Evolutionary conservation across 2,329 filamentous ascomycete genomes (phyloP).

Genomic region (Botrytis cinerea): DNA sequence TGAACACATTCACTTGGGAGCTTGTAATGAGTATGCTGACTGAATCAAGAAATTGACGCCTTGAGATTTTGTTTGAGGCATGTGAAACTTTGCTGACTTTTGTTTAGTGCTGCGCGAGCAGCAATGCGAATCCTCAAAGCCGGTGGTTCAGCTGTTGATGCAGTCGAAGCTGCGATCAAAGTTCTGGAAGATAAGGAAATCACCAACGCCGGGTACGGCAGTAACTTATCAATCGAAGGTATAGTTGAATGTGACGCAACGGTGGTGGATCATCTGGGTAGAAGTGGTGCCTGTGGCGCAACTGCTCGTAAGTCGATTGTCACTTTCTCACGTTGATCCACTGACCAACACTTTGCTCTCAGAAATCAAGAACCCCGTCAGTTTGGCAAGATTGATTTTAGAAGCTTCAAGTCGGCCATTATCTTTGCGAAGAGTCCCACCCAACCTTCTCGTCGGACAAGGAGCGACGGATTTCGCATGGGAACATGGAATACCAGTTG

Average conservation of each 20-base stretch:
- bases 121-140: constrained; percentile 79
- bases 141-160: constrained; percentile 81
- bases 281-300: constrained; percentile 91
- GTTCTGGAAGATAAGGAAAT: constrained; percentile 91
- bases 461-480: constrained; percentile 86
- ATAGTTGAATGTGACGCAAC: constrained; percentile 93
- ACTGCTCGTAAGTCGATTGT: constrained; percentile 72
- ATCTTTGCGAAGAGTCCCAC: constrained; percentile 85
- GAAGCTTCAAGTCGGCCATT: constrained; percentile 74
- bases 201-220: constrained; percentile 94
- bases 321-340: background rate
- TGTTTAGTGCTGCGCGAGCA: constrained; percentile 71
- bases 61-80: constrained; percentile 17
- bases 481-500: constrained; percentile 71
- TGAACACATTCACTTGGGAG: constrained; percentile 78
- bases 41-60: background rate
- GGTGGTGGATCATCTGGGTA: constrained; percentile 84
- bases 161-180: constrained; percentile 85
- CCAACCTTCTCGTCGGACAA: constrained; percentile 84
- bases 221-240: constrained; percentile 88
- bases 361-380: constrained; percentile 94
- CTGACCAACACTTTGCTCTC: background rate
- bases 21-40: constrained; percentile 78
- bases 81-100: constrained; percentile 30
- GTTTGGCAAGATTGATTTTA: constrained; percentile 78